Evolutionary conservation across 78 protist species (phyloP), one percentile per base, ranked within the genome.

Genomic region (Emiliania huxleyi): DNA sequence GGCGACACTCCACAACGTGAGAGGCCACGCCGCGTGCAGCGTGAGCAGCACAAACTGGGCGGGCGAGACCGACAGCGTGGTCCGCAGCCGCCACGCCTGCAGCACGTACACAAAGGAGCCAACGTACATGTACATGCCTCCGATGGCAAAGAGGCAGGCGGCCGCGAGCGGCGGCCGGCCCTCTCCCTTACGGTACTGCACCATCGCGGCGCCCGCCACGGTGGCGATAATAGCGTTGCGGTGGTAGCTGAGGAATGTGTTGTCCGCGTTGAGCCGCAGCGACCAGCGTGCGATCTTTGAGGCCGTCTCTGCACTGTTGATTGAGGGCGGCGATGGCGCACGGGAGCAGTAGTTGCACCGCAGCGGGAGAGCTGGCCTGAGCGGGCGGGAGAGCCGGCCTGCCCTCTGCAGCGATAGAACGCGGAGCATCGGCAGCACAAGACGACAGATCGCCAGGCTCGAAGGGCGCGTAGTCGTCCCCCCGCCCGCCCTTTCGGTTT

Each of bases 121-220:
- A n/a, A 40, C 8, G 15, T 37, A 40, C 87, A 77, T 77, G 87
- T 77, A 77, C 87, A 40, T 40, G 38, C 87, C 87, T 46, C 87
- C 87, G 40, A 77, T 77, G 35, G 35, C 0, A 48, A 77, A 38
- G 25, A 77, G 87, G 49, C 87, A 2, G 21, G 45, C 33, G 19
- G 49, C 87, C 35, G 49, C 87, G 46, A 77, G 87, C 8, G 87
- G 87, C 87, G 87, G 87, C 33, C 87, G 23, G n/a, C 48, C 48
- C n/a, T 77, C 49, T 2, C 48, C 87, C 45, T 73, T 73, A n/a
- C 87, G 48, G 48, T 42, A 77, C 87, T 77, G 87, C 12, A 77
- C 48, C 35, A 77, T 2, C 18, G 49, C 48, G 11, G 45, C 45
- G 26, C 87, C 87, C 38, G 87, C 87, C 48, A 77, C 87, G n/a